Percentiles rank a stretch among this genome's conserved stretches.
These are phyloP conservation scores for Cercospora brassicicola DNA, from an alignment of 2,329 filamentous ascomycete species.

Conservation along the genomic window DNA sequence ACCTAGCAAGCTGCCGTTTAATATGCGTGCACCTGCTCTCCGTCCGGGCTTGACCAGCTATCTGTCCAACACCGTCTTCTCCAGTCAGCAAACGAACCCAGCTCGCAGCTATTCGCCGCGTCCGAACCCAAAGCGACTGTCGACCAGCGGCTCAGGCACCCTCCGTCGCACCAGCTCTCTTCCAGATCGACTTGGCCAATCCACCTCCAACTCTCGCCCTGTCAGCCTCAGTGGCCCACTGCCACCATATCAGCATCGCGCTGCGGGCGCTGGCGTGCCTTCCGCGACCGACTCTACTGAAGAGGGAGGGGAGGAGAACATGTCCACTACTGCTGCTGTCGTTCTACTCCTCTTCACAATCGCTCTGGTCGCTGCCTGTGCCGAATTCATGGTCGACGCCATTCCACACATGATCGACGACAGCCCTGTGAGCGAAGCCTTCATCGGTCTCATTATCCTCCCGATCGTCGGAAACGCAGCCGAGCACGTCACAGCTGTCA, in stretches of 20 bases:
- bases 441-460: constrained; percentile 76
- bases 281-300: constrained; percentile 20
- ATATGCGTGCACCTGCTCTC: constrained; percentile 51
- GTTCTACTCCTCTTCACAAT: constrained; percentile 58
- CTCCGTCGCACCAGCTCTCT: constrained; percentile 73
- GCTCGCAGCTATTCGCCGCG: constrained; percentile 19
- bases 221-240: constrained; percentile 25
- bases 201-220: constrained; percentile 24
- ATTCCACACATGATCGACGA: constrained; percentile 66
- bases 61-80: constrained; percentile 70
- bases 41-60: constrained; percentile 63
- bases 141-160: constrained; percentile 37
- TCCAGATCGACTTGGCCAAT: constrained; percentile 63
- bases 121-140: constrained; percentile 19
- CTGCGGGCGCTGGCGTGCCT: constrained; percentile 11
- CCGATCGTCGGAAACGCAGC: constrained; percentile 83
- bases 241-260: constrained; percentile 33
- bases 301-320: constrained; percentile 41
- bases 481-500: constrained; percentile 78
- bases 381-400: constrained; percentile 72
- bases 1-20: constrained; percentile 34
- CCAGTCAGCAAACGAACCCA: constrained; percentile 40
- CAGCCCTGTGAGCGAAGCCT: constrained; percentile 66
- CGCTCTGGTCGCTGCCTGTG: constrained; percentile 60
- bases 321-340: constrained; percentile 59